Base-by-base conservation (phyloP, 2,329 filamentous ascomycete genomes). In the Botrytis deweyae region DNA sequence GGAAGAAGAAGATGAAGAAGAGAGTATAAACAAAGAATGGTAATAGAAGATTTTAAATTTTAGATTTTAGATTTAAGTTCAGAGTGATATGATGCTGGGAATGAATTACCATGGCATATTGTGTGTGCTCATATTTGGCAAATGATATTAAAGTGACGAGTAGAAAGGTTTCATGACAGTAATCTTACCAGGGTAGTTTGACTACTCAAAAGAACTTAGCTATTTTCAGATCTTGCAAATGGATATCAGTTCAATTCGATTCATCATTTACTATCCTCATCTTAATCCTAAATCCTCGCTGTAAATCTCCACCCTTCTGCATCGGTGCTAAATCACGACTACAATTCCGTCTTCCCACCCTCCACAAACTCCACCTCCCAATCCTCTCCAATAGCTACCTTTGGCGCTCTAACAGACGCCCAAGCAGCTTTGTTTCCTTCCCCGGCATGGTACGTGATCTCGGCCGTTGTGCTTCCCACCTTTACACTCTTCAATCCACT, bases 361-460 rank as follows among this genome's bases (percentile, higher is more conserved):
- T 72, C 38, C 16, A 25, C 63, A 70, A 81, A 81, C 65, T 81
- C 79, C 74, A 82, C 79, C 49, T 74, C 89, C 90, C 91, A 93
- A 36, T 88, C 87, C 78, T 85, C 86, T 52, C 87, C 87, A 82
- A 93, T 87, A n/a, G 80, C 83, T 25, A 91, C 86, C 70, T 85
- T 85, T 0, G 91, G 91, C 79, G 89, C 87, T 79, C 89, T 88
- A 14, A 93, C 86, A 25, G 92, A 84, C 4, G 88, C 90, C 84
- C 88, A 92, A 29, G 86, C 83, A 20, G 90, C 90, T 81, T 87
- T 88, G 49, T 86, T 86, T 4, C 83, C 84, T 38, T 84, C 82
- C 25, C 83, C 85, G 58, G 83, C 83, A 78, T 87, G 83, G 80
- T 88, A 95, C 76, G 89, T 88, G 61, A 93, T 85, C 74, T 91